Conservation (phyloP, 305 asterid genomes). For the Fraxinus floribunda region DNA sequence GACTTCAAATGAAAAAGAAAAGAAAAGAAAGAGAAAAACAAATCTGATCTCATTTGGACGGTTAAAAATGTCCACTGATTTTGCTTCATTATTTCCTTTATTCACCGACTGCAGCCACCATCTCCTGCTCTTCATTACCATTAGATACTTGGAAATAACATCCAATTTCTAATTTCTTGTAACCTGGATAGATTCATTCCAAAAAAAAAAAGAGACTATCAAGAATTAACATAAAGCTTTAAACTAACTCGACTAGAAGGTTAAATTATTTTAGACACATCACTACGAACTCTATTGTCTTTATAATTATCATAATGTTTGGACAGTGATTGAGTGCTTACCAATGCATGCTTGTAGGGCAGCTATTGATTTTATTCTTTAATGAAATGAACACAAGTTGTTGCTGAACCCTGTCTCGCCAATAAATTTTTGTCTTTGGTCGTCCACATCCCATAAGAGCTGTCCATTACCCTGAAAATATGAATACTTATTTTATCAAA, state of each 20-base stretch:
- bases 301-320: too few relatives aligned
- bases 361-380: slow-evolving; percentile 10
- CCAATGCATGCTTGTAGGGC: slow-evolving; percentile 27
- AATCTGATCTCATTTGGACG: background rate
- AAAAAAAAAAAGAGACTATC: too few relatives aligned
- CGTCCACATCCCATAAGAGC: slow-evolving; percentile 62
- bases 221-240: background rate
- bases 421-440: slow-evolving; percentile 51
- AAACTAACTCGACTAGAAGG: background rate
- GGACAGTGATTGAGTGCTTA: slow-evolving; percentile 27
- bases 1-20: background rate
- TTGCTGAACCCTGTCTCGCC: slow-evolving; percentile 51
- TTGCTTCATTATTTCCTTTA: background rate
- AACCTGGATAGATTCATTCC: slow-evolving; percentile 25
- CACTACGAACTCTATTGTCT: background rate
- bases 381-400: slow-evolving; percentile 49
- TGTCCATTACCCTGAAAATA: slow-evolving; percentile 63
- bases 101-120: background rate
- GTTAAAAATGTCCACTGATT: background rate
- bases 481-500: background rate
- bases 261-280: too few relatives aligned
- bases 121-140: background rate
- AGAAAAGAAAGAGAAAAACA: background rate
- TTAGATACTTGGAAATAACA: background rate
- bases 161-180: slow-evolving; percentile 1